These are phyloP conservation scores for Phytopythium delawarense DNA, from an alignment of 352 stramenopile species.

Conservation along the genomic window DNA sequence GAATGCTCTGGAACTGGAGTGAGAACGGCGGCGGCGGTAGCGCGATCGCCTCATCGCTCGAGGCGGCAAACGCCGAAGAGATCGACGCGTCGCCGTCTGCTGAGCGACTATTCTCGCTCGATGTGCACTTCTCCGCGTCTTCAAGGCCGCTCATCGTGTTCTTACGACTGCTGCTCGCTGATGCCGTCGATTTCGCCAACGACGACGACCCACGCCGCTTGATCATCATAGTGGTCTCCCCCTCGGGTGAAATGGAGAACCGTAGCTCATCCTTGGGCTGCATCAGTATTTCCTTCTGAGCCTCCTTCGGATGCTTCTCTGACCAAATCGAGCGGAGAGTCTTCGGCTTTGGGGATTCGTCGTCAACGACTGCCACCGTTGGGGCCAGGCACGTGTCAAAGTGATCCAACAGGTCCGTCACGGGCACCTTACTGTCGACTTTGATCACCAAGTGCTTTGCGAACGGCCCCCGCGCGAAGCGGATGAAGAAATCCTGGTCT, in stretches of 20 bases:
- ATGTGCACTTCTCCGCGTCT: not conserved
- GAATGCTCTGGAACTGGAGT: conserved; percentile 60
- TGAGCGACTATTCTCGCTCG: not conserved
- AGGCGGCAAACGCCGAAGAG: not conserved
- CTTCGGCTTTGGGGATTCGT: conserved; percentile 17
- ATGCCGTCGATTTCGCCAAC: not conserved
- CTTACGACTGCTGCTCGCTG: not conserved
- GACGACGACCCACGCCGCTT: conserved; percentile 25
- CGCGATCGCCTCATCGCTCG: conserved; percentile 8
- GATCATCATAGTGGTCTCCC: conserved; percentile 38
- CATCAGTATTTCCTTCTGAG: conserved; percentile 19
- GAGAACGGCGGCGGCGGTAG: conserved; percentile 46
- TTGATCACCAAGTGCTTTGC: conserved; percentile 70
- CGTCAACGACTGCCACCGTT: conserved; percentile 16
- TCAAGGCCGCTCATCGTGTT: not conserved
- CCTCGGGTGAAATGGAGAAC: conserved; percentile 41
- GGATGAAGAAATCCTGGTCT: conserved; percentile 70
- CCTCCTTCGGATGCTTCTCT: conserved; percentile 6
- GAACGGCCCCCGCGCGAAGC: conserved; percentile 60
- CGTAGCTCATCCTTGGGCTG: conserved; percentile 47
- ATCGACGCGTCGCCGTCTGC: not conserved
- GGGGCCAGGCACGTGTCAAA: conserved; percentile 40
- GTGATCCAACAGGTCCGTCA: conserved; percentile 46
- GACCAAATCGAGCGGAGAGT: conserved; percentile 29
- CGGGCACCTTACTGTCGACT: conserved; percentile 38